Evolutionary conservation across 164 flowering plant genomes (phyloP), one percentile per base, ranked within the genome.

Genomic region (Hamamelis virginiana): DNA sequence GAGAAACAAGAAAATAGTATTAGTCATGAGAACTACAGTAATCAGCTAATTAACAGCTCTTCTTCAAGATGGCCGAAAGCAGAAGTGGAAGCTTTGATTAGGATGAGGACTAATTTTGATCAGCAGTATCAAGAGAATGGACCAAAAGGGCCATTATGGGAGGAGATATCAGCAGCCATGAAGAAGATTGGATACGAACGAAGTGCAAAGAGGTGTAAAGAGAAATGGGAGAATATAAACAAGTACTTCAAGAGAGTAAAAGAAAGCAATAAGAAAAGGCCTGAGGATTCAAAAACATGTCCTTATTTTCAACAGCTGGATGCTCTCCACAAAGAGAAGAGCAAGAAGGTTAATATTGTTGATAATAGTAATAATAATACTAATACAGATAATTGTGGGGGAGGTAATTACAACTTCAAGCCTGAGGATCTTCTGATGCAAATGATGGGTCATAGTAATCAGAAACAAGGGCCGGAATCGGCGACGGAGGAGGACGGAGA

Each of bases 181-280:
- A 76, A 72, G 23, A 85, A 77, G 52, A 72, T 80, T 28, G 92
- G 92, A 1, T 84, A 83, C 72, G 70, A 83, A 9, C 55, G 92
- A 46, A 86, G 75, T 38, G 79, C 92, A 0, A 88, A 83, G 79
- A 76, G 86, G 60, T 88, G 92, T 65, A 88, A 88, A 69, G 92
- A 87, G 80, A 87, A 87, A 67, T 86, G 92, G 92, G 92, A 88
- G 69, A 88, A 88, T 64, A 88, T 88, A 58, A 88, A 88, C 83
- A 88, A 88, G 74, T 88, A 88, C 80, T 88, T 73, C 78, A 88
- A 77, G 77, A 86, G 77, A 62, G 84, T 88, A 12, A 85, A 80
- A 61, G 90, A 85, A 3, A 86, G 82, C 76, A 83, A 78, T 61
- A 86, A 82, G 80, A 83, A 65, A 67, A 74, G 87, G 64, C 82